Conservation (phyloP, 495 filamentous ascomycete genomes). For the Penicillium samsonianum region DNA sequence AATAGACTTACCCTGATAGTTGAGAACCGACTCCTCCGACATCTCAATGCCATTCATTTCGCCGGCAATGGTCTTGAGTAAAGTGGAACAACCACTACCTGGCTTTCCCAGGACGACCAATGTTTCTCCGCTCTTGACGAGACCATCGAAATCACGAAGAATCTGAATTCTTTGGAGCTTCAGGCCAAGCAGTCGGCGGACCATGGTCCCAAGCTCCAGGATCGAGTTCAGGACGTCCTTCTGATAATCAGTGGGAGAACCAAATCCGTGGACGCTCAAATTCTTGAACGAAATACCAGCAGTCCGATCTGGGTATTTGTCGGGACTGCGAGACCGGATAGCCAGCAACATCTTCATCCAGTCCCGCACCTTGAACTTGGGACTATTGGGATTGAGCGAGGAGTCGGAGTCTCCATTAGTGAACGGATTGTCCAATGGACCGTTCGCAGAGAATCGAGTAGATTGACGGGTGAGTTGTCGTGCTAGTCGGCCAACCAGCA, state of each 20-base stretch:
- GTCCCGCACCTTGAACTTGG: not conserved
- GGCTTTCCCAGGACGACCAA: slow-evolving; percentile 71
- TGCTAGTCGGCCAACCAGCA: not conserved
- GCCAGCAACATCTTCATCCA: not conserved
- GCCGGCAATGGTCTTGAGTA: slow-evolving; percentile 67
- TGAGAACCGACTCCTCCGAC: slow-evolving; percentile 51
- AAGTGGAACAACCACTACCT: slow-evolving; percentile 62
- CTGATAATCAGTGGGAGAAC: not conserved
- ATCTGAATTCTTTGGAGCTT: slow-evolving; percentile 53
- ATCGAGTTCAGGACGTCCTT: not conserved
- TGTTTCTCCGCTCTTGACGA: slow-evolving; percentile 69
- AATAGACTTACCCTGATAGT: slow-evolving; percentile 62
- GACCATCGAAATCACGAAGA: slow-evolving; percentile 64
- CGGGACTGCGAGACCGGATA: not conserved
- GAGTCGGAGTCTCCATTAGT: not conserved
- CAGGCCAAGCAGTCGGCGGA: not conserved
- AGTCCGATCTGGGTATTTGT: not conserved
- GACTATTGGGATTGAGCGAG: not conserved
- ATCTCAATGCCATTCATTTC: slow-evolving; percentile 65
- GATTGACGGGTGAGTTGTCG: not conserved
- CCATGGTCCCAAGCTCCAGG: not conserved
- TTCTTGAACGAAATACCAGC: not conserved
- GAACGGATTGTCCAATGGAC: not conserved
- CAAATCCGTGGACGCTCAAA: not conserved
- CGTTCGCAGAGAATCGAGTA: not conserved